Conservation (phyloP, 2,329 filamentous ascomycete genomes). For the Calcarisporium arbuscula region DNA sequence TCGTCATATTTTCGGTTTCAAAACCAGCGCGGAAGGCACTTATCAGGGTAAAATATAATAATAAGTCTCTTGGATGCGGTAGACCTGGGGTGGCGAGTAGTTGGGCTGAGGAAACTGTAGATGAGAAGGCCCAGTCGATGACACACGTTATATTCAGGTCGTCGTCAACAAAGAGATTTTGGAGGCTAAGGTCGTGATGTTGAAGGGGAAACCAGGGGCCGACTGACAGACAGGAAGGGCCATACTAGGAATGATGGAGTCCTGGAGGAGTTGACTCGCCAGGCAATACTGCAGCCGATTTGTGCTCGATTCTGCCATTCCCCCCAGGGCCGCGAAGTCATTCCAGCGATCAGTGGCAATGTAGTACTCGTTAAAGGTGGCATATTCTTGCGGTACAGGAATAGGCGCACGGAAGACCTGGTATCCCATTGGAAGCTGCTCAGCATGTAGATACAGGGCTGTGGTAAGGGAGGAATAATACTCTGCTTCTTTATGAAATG, state of each 20-base stretch:
- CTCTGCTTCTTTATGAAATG: conserved; percentile 9
- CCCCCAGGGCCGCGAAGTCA: conserved; percentile 10
- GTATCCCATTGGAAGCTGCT: conserved; percentile 12
- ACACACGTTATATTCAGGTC: conserved; percentile 22
- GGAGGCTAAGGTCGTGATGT: conserved; percentile 18
- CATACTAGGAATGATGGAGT: conserved; percentile 6
- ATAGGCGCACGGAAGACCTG: conserved; percentile 12
- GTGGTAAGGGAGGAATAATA: conserved; percentile 10
- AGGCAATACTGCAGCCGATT: conserved; percentile 13
- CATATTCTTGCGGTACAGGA: conserved; percentile 11
- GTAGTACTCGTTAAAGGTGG: conserved; percentile 9
- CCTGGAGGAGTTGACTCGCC: conserved; percentile 9
- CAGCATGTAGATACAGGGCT: conserved; percentile 12
- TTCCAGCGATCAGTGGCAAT: conserved; percentile 12
- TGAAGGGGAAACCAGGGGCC: conserved; percentile 13
- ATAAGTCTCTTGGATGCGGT: conserved; percentile 11
- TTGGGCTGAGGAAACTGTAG: conserved; percentile 15
- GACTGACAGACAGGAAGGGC: conserved; percentile 7
- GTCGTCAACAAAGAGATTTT: conserved; percentile 21
- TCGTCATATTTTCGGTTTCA: conserved; percentile 8
- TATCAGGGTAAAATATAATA: conserved; percentile 9
- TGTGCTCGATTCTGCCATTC: conserved; percentile 8
- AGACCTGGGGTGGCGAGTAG: conserved; percentile 10
- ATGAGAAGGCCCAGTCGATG: conserved; percentile 21
- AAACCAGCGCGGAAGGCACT: conserved; percentile 12